These are phyloP conservation scores for Termitomyces sp. DNA, from an alignment of 768 basidiomycete genomes.

Conservation along the genomic window DNA sequence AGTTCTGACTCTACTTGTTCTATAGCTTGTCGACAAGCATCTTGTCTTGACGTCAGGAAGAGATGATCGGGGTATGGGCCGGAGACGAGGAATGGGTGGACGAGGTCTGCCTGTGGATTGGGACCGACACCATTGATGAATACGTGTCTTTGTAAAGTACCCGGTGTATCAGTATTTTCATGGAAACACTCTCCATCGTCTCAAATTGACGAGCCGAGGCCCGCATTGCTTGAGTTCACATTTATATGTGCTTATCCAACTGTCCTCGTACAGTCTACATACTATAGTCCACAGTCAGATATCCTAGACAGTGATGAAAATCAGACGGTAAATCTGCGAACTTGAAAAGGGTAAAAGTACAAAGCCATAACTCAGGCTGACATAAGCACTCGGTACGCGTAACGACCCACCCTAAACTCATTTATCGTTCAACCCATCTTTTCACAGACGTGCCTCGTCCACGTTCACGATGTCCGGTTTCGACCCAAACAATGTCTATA, in stretches of 20 bases:
- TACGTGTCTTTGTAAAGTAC: not conserved
- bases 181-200: not conserved
- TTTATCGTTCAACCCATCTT: constrained; percentile 9
- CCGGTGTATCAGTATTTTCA: constrained; percentile 5
- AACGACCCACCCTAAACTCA: constrained; percentile 22
- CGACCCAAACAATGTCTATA: constrained; percentile 76
- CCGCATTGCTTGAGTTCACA: too few species aligned
- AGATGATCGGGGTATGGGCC: constrained; percentile 48
- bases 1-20: constrained; percentile 1
- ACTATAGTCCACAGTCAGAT: too few species aligned
- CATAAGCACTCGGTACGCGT: constrained; percentile 21
- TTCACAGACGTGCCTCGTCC: not conserved
- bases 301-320: not conserved
- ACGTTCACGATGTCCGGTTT: constrained; percentile 73
- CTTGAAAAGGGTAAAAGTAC: too few species aligned
- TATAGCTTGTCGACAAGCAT: constrained; percentile 79
- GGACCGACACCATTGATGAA: constrained; percentile 43
- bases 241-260: not conserved
- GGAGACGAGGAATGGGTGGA: constrained; percentile 50
- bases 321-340: too few species aligned
- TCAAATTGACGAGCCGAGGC: not conserved
- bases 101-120: constrained; percentile 44
- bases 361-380: constrained; percentile 6
- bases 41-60: constrained; percentile 51
- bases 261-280: not conserved